These are phyloP conservation scores for Colletotrichum somersetense DNA, from an alignment of 2,329 filamentous ascomycete genomes.

Conservation along the genomic window DNA sequence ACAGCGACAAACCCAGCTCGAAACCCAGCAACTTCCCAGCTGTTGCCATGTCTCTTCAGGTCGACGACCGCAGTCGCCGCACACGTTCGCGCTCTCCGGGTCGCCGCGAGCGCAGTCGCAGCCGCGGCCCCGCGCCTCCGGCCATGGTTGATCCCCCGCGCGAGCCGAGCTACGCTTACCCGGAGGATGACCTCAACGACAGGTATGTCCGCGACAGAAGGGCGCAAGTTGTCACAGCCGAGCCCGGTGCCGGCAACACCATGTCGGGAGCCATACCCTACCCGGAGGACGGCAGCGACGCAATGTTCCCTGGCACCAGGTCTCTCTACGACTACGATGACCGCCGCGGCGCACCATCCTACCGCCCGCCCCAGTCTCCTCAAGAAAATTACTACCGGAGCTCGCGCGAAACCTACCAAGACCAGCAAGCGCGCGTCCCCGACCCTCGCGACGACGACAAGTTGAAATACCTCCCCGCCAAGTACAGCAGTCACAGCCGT, in stretches of 20 bases:
- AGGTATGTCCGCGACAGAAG: slow-evolving; percentile 46
- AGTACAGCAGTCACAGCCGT: slow-evolving; percentile 57
- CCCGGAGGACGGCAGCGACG: slow-evolving; percentile 54
- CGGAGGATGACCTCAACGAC: slow-evolving; percentile 58
- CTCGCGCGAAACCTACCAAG: slow-evolving; percentile 52
- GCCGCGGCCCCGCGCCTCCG: slow-evolving; percentile 49
- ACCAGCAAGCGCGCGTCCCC: slow-evolving; percentile 44
- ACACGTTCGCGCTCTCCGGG: slow-evolving; percentile 62
- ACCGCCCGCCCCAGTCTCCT: slow-evolving; percentile 53
- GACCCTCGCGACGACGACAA: slow-evolving; percentile 51
- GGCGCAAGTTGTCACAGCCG: slow-evolving; percentile 40
- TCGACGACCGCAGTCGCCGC: slow-evolving; percentile 59
- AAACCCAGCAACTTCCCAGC: slow-evolving; percentile 18
- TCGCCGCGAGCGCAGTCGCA: slow-evolving; percentile 55
- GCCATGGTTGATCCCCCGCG: slow-evolving; percentile 55
- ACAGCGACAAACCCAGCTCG: slow-evolving; percentile 37
- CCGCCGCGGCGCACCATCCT: slow-evolving; percentile 45
- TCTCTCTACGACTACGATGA: slow-evolving; percentile 57
- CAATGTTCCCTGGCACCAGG: slow-evolving; percentile 54
- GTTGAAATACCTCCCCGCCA: slow-evolving; percentile 61
- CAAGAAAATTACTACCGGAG: slow-evolving; percentile 53
- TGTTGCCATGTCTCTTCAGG: slow-evolving; percentile 63
- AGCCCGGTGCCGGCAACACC: slow-evolving; percentile 24
- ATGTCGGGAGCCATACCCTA: slow-evolving; percentile 51
- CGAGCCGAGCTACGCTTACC: slow-evolving; percentile 58